Evolutionary conservation across 345 rosid species (phyloP).

Genomic region (Citropsis articulata): DNA sequence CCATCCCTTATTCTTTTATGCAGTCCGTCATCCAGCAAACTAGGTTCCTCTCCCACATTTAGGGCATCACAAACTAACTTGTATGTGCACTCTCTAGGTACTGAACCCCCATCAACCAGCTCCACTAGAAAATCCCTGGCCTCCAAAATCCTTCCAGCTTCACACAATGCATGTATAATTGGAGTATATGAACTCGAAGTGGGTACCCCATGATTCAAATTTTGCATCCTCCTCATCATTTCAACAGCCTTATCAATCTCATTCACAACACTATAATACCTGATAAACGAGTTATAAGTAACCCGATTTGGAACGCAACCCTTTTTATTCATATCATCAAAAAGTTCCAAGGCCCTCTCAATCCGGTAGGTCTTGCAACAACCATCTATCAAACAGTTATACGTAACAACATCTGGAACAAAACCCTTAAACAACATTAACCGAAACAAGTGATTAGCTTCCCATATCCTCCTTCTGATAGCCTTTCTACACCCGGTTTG

Average conservation of each 20-base stretch:
- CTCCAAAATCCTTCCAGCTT: constrained; percentile 52
- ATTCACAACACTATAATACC: constrained; percentile 72
- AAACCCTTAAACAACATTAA: constrained; percentile 80
- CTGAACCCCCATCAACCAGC: constrained; percentile 62
- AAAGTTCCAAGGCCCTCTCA: constrained; percentile 72
- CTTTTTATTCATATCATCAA: constrained; percentile 69
- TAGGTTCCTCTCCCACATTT: constrained; percentile 29
- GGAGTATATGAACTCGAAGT: constrained; percentile 69
- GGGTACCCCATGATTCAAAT: constrained; percentile 64
- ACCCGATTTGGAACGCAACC: constrained; percentile 68
- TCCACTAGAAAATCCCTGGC: constrained; percentile 66
- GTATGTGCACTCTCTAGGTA: constrained; percentile 81
- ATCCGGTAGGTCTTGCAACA: constrained; percentile 75
- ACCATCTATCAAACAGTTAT: constrained; percentile 85
- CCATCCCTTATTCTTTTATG: constrained; percentile 52
- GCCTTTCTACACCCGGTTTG: constrained; percentile 85
- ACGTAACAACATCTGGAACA: constrained; percentile 77
- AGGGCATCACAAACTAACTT: constrained; percentile 62
- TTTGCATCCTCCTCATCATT: constrained; percentile 73
- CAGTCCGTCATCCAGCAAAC: constrained; percentile 34
- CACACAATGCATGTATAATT: constrained; percentile 76
- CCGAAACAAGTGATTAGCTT: constrained; percentile 81
- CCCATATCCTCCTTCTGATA: constrained; percentile 77
- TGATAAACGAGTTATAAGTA: constrained; percentile 75
- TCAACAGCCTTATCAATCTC: constrained; percentile 69